These are phyloP conservation scores for Boletus rex-veris DNA, from an alignment of 768 basidiomycete species.

Conservation along the genomic window DNA sequence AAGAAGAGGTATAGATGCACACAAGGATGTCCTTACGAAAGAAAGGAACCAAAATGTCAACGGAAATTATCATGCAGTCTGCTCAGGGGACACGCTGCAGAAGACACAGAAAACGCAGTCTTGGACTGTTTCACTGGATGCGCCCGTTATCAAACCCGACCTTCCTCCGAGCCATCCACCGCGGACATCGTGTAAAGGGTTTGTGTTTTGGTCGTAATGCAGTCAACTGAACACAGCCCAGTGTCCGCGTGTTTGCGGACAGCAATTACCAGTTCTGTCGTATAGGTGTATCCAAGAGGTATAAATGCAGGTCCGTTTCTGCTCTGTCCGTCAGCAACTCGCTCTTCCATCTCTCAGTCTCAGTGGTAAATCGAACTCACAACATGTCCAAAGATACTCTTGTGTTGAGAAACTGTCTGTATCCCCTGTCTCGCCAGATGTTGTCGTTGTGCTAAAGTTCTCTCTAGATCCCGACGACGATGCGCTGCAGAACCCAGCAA, in stretches of 20 bases:
- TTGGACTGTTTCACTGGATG: background rate
- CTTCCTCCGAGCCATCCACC: background rate
- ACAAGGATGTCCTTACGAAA: too few species aligned
- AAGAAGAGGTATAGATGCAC: too few species aligned
- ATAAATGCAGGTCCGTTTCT: conserved; percentile 1
- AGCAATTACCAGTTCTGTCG: background rate
- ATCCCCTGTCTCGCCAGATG: background rate
- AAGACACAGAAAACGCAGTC: too few species aligned
- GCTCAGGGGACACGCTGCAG: too few species aligned
- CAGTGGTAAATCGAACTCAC: background rate
- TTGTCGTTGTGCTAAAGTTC: background rate
- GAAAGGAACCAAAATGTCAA: too few species aligned
- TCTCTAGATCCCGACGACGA: conserved; percentile 3
- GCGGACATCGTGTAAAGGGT: background rate
- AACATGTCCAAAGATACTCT: conserved; percentile 2
- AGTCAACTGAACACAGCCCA: background rate
- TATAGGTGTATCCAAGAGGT: conserved; percentile 1
- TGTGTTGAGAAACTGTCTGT: conserved; percentile 6
- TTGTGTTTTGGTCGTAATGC: background rate
- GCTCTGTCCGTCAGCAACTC: background rate
- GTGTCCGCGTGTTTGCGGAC: background rate
- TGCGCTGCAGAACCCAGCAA: background rate
- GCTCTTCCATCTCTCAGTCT: background rate
- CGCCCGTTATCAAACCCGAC: background rate
- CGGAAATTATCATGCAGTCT: too few species aligned